Percentiles rank a stretch among this genome's conserved stretches.
phyloP scores from a whole-genome alignment of 1,284 basidiomycete species.

The Apiotrichum akiyoshidainum region DNA sequence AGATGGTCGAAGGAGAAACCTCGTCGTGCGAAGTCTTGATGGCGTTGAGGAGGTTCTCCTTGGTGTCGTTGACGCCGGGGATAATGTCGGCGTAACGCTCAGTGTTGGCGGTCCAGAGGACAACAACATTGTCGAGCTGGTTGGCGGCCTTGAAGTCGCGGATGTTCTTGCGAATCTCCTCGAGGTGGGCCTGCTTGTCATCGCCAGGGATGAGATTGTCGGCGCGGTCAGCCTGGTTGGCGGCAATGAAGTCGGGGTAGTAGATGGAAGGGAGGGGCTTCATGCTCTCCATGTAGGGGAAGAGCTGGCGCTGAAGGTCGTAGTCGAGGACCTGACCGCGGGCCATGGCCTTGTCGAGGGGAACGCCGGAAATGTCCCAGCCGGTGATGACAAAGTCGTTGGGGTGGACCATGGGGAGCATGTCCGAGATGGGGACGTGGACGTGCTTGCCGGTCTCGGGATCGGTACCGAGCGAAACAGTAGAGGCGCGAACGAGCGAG shows the following conservation, averaged over 20 bases:
- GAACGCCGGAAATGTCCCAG: constrained; percentile 89
- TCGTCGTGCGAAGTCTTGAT: constrained; percentile 85
- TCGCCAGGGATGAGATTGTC: constrained; percentile 76
- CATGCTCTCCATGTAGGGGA: constrained; percentile 75
- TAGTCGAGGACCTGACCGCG: constrained; percentile 93
- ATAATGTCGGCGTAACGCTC: constrained; percentile 96
- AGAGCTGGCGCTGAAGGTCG: constrained; percentile 94
- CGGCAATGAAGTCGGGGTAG: constrained; percentile 90
- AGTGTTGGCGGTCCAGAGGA: constrained; percentile 99
- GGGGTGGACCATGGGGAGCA: constrained; percentile 97
- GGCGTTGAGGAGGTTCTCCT: constrained; percentile 76
- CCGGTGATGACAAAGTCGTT: constrained; percentile 97
- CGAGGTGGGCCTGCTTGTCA: constrained; percentile 88
- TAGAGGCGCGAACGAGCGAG: constrained; percentile 84
- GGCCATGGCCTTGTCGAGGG: constrained; percentile 88
- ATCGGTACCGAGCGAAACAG: constrained; percentile 85
- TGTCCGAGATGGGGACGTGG: constrained; percentile 85
- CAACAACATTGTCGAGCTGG: constrained; percentile 77
- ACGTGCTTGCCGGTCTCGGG: constrained; percentile 82
- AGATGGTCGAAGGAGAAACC: constrained; percentile 91
- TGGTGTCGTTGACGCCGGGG: constrained; percentile 92
- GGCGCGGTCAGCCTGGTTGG: constrained; percentile 94
- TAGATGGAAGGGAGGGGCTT: constrained; percentile 92
- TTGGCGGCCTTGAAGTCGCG: constrained; percentile 85
- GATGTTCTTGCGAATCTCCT: constrained; percentile 88